phyloP scores from a whole-genome alignment of 805 yeast genomes.

The Torulaspora delbrueckii region DNA sequence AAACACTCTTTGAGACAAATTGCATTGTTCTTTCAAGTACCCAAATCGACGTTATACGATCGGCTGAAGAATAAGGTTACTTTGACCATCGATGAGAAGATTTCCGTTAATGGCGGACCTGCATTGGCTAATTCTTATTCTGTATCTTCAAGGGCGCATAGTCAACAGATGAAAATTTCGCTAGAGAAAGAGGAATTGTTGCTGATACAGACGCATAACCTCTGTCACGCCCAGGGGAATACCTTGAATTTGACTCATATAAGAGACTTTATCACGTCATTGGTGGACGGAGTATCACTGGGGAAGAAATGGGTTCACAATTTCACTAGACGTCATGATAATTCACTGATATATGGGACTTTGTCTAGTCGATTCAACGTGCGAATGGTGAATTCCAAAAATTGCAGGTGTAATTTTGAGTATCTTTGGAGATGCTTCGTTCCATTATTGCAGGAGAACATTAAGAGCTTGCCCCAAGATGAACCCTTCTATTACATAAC shows the following conservation, averaged over 20 bases:
- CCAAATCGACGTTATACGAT: constrained; percentile 29
- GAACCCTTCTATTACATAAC: constrained; percentile 20
- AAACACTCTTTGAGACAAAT: constrained; percentile 27
- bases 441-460: constrained; percentile 14
- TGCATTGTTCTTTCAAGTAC: constrained; percentile 25
- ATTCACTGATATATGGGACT: constrained; percentile 22
- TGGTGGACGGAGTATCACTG: constrained; percentile 16
- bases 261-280: constrained; percentile 16
- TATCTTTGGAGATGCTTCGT: constrained; percentile 22
- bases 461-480: constrained; percentile 8
- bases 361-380: constrained; percentile 10
- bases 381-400: constrained; percentile 15
- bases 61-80: constrained; percentile 16
- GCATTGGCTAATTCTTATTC: constrained; percentile 5
- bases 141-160: constrained; percentile 17
- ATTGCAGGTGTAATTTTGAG: constrained; percentile 17
- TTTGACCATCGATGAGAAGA: background rate
- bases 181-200: constrained; percentile 19
- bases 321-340: constrained; percentile 23
- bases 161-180: constrained; percentile 26
- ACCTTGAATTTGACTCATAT: constrained; percentile 21
- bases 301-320: constrained; percentile 27
- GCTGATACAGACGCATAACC: constrained; percentile 13
- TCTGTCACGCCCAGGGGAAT: constrained; percentile 22
- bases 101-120: background rate